These are phyloP conservation scores for Pinguiococcus pyrenoidosus DNA, from an alignment of 108 stramenopile genomes.

Conservation along the genomic window DNA sequence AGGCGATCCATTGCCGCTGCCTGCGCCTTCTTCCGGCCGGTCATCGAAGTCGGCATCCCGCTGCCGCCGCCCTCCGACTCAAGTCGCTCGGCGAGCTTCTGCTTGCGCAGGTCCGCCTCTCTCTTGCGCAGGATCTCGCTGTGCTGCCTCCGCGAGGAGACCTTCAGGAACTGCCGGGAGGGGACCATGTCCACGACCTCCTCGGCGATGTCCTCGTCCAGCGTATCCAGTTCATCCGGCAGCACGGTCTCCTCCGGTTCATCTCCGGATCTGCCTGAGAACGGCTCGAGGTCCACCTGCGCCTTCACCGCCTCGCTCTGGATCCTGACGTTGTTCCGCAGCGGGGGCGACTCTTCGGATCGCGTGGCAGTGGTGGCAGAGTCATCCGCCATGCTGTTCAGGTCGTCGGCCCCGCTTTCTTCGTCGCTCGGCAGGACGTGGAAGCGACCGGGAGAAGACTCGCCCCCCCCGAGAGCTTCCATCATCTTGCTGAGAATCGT, in stretches of 20 bases:
- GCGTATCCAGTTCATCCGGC: not conserved
- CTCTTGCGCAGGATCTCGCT: conserved; percentile 22
- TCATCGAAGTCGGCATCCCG: conserved; percentile 16
- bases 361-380: not conserved
- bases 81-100: conserved; percentile 16
- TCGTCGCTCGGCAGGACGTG: too few relatives aligned
- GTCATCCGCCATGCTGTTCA: not conserved
- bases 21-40: conserved; percentile 18
- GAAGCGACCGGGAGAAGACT: too few relatives aligned
- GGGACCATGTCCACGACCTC: conserved; percentile 30
- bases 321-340: conserved; percentile 22
- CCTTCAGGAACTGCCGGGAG: conserved; percentile 22
- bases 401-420: too few relatives aligned
- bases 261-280: not conserved
- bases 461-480: too few relatives aligned
- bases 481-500: conserved; percentile 20
- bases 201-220: conserved; percentile 16
- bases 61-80: conserved; percentile 24
- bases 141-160: conserved; percentile 21
- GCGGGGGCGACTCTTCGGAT: conserved; percentile 8
- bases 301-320: conserved; percentile 5
- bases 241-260: too few relatives aligned
- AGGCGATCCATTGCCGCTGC: conserved; percentile 23
- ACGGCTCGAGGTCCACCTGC: conserved; percentile 1
- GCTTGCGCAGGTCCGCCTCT: conserved; percentile 18